Percentiles rank a stretch among this genome's conserved stretches.
Conservation (phyloP, 345 rosid species). For the Trapa bicornis region DNA sequence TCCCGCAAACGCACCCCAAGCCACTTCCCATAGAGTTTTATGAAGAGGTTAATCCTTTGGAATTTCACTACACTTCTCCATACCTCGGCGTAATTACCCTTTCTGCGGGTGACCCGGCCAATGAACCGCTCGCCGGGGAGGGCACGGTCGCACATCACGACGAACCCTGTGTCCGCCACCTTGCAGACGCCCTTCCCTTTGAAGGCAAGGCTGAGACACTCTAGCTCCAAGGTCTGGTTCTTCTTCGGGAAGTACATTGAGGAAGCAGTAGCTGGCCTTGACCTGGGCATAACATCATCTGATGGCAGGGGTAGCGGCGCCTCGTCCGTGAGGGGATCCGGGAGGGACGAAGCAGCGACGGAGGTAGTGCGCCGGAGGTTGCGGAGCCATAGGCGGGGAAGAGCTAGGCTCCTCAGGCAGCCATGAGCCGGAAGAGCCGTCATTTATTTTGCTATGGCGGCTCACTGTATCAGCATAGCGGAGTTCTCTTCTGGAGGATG, state of each 20-base stretch:
- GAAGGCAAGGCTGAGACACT: slow-evolving; percentile 76
- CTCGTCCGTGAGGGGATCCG: slow-evolving; percentile 10
- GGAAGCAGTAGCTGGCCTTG: neutral
- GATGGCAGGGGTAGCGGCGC: neutral
- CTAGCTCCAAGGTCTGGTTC: slow-evolving; percentile 70
- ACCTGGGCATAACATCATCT: neutral
- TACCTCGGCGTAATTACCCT: slow-evolving; percentile 85
- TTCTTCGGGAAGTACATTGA: slow-evolving; percentile 57
- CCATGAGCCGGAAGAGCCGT: slow-evolving; percentile 5
- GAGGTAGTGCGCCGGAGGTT: slow-evolving; percentile 1
- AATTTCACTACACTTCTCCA: neutral
- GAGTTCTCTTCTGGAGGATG: neutral
- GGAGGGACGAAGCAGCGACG: slow-evolving; percentile 5
- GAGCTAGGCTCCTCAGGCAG: slow-evolving; percentile 1
- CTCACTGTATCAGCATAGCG: neutral
- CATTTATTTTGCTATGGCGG: neutral
- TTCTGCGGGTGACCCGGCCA: slow-evolving; percentile 73
- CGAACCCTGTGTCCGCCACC: slow-evolving; percentile 67
- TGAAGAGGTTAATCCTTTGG: neutral
- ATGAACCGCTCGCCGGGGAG: slow-evolving; percentile 87
- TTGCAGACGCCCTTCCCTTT: slow-evolving; percentile 83
- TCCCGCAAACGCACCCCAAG: neutral
- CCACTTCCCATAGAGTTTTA: neutral
- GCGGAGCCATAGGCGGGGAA: slow-evolving; percentile 7
- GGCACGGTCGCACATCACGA: slow-evolving; percentile 78